Conservation (phyloP, 768 basidiomycete species). For the Suillus ampliporus region DNA sequence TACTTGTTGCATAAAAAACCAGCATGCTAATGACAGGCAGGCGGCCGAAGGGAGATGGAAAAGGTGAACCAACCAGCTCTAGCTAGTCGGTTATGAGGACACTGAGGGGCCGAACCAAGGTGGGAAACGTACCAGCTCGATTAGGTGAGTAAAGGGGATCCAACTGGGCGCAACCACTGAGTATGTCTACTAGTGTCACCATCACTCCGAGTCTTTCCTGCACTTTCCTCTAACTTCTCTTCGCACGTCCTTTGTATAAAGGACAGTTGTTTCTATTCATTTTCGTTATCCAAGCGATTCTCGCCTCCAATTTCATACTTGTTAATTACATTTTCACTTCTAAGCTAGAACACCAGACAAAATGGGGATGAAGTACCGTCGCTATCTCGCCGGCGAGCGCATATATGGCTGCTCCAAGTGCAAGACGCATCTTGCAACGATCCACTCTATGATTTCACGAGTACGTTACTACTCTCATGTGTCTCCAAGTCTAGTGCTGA, state of each 20-base stretch:
- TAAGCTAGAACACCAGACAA: constrained; percentile 16
- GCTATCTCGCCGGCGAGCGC: constrained; percentile 82
- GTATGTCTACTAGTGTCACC: constrained; percentile 8
- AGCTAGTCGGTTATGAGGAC: constrained; percentile 7
- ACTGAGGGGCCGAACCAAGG: constrained; percentile 15
- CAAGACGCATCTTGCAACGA: constrained; percentile 90
- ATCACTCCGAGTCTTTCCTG: constrained; percentile 19
- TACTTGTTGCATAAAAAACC: background rate
- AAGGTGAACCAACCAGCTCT: constrained; percentile 2
- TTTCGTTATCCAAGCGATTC: constrained; percentile 11
- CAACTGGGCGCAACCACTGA: constrained; percentile 15
- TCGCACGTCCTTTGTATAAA: constrained; percentile 40
- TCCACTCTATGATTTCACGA: constrained; percentile 89
- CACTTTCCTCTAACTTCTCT: constrained; percentile 19
- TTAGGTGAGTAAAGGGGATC: constrained; percentile 33
- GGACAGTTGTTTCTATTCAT: constrained; percentile 13
- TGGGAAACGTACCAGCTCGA: constrained; percentile 33
- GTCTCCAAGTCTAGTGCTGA: constrained; percentile 12
- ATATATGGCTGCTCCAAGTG: constrained; percentile 89
- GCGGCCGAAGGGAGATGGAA: background rate
- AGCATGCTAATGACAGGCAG: constrained; percentile 11
- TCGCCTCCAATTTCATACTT: constrained; percentile 1
- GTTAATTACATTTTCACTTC: background rate
- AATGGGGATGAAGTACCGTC: constrained; percentile 92
- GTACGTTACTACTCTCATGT: constrained; percentile 47